Evolutionary conservation across 2,329 filamentous ascomycete species (phyloP), one percentile per base, ranked within the genome.

Genomic region (Neopestalotiopsis clavispora): DNA sequence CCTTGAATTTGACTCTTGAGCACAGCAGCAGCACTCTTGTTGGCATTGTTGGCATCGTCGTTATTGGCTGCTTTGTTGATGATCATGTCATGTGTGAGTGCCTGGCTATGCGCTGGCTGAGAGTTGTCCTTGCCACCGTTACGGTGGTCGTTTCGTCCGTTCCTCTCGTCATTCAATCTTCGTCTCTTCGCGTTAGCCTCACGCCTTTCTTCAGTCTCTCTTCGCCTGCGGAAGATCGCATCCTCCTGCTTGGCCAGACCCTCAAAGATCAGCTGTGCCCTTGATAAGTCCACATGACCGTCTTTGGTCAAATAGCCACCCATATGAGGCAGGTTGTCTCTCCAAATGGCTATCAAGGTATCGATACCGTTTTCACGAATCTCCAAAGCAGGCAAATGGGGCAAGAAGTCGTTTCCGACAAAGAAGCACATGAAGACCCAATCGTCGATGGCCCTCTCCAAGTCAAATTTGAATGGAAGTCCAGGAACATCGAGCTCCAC

Each of bases 401-500:
- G 96, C 74, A 99, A 84, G 83, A 99, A 99, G 84, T 99, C 97
- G 81, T 99, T 99, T 73, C 95, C 95, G 68, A 98, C 95, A 79
- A 98, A 98, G 83, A 97, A 98, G 83, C 95, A 98, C 90, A 98
- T 96, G 80, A 98, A 98, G 14, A 98, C 94, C 96, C 95, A 98
- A 78, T 98, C 95, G 80, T 98, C 96, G 69, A 98, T 89, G 32
- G 95, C 95, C 72, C 96, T 91, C 81, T 99, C 96, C 59, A 99
- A 86, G 78, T 99, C 94, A 80, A 97, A 98, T 67, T 89, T 89
- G 81, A 98, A 98, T 1, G 91, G 91, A 73, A 97, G 89, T 68
- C 90, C 88, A 20, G 94, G 91, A 42, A 98, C 91, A 75, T 92
- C 88, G 75, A 99, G 90, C 81, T 99, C 96, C 65, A 94, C 91